These are phyloP conservation scores for Wallacemonas sp. DNA, from an alignment of 208 protist genomes.

Conservation along the genomic window DNA sequence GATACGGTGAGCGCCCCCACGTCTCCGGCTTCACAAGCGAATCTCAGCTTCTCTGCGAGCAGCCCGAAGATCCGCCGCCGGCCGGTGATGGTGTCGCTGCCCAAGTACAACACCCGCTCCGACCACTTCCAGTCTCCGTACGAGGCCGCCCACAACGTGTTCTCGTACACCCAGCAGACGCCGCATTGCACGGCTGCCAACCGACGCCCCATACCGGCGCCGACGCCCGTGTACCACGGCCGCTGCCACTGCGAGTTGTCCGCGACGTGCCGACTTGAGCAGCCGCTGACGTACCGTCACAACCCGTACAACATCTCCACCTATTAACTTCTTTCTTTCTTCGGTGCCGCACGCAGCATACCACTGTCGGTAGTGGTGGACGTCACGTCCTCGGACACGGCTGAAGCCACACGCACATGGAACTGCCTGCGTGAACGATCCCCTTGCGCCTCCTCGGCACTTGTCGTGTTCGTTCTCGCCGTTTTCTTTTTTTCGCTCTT, in stretches of 20 bases:
- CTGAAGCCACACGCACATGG: too few species aligned
- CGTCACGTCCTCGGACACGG: too few species aligned
- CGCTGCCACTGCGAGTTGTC: constrained; percentile 52
- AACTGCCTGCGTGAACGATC: too few species aligned
- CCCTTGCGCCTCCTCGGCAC: background rate
- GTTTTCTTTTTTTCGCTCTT: constrained; percentile 14
- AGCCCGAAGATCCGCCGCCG: constrained; percentile 23
- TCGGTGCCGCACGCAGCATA: too few species aligned
- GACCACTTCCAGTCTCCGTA: constrained; percentile 18
- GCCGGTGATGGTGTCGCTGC: constrained; percentile 59
- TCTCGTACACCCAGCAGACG: constrained; percentile 11
- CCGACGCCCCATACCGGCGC: background rate
- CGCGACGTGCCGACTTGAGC: constrained; percentile 54
- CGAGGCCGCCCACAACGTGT: constrained; percentile 2
- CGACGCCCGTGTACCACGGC: constrained; percentile 6
- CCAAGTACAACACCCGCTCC: constrained; percentile 25
- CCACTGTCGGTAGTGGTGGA: too few species aligned
- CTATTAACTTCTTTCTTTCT: constrained; percentile 20
- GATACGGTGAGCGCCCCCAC: background rate
- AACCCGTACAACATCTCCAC: constrained; percentile 70
- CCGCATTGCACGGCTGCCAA: background rate
- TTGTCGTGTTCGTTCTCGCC: background rate
- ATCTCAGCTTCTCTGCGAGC: constrained; percentile 10
- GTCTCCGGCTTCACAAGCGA: constrained; percentile 7
- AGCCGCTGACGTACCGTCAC: constrained; percentile 73